Evolutionary conservation across 2,329 filamentous ascomycete species (phyloP), one percentile per base, ranked within the genome.

Genomic region (Trichoderma atrobrunneum): DNA sequence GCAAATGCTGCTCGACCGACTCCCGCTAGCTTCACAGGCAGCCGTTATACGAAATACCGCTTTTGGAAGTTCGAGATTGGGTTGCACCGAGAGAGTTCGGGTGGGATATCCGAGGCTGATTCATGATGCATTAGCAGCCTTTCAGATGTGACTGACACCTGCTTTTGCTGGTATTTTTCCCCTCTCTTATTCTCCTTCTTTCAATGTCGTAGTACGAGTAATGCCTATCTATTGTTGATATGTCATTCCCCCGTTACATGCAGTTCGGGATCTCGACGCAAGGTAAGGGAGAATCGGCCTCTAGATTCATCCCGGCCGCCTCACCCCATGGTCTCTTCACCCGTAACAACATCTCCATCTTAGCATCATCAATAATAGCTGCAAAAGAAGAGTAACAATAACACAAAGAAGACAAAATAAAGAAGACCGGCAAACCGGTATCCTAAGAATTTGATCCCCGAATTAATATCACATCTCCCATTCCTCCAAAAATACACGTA

Each of bases 1-100:
- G 62, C n/a, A 54, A 21, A 24, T 51, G 14, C n/a, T 32, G 16
- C 39, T 43, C 18, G 36, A 39, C 14, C 36, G 34, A 16, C 16
- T 36, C 30, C 26, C 28, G 24, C 18, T 26, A 24, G 32, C 7
- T n/a, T 48, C 48, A 18, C 5, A 12, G 48, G 26, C 21, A 14
- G 56, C 56, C 43, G 5, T 51, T 69, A 43, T 39, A 69, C 66
- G 66, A 69, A 34, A 60, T 69, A 14, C 66, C 56, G 18, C 36
- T 69, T 69, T 51, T 5, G 66, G 66, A 30, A 51, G 32, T 30
- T 60, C 7, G 24, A 59, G 34, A 60, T 68, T 59, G 34, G 18
- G 66, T 26, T 51, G 24, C 66, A 48, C 56, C 66, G 36, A 61
- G 30, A 10, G 18, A 43, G 39, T 43, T 30, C 66, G 56, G 56